A percentile compares a stretch with the other conserved stretches of the same genome.
phyloP scores from a whole-genome alignment of 495 filamentous ascomycete genomes.

The Talaromyces thailandensis region DNA sequence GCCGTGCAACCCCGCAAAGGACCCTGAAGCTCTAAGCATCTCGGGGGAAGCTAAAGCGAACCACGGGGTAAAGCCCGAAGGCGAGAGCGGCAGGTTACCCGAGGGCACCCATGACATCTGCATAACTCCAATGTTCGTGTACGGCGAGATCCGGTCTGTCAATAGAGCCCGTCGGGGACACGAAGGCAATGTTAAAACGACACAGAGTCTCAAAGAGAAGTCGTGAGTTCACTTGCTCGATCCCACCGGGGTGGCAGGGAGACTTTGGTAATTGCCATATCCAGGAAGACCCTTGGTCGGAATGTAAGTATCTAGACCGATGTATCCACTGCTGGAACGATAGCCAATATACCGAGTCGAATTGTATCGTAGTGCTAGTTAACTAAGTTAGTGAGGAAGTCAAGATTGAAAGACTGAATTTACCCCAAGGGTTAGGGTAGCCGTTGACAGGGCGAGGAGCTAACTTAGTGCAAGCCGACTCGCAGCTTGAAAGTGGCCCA shows the following conservation, averaged over 20 bases:
- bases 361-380: not conserved
- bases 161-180: too few species aligned
- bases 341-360: not conserved
- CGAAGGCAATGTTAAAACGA: too few species aligned
- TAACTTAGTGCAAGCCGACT: constrained; percentile 12
- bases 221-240: not conserved
- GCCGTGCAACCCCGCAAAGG: not conserved
- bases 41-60: constrained; percentile 4
- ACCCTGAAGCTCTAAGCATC: not conserved
- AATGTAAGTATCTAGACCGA: not conserved
- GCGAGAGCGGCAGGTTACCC: constrained; percentile 1
- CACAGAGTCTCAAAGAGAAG: not conserved
- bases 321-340: not conserved
- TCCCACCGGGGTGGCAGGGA: not conserved
- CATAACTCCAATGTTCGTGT: too few species aligned
- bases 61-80: not conserved
- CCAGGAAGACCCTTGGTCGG: not conserved
- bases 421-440: not conserved
- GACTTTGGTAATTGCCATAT: not conserved
- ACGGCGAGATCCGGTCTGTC: too few species aligned
- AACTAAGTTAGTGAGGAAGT: not conserved
- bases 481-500: constrained; percentile 29
- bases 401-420: not conserved
- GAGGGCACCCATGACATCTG: too few species aligned
- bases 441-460: not conserved